Evolutionary conservation across 495 filamentous ascomycete species (phyloP).

Genomic region (Bathelium albidoporum): DNA sequence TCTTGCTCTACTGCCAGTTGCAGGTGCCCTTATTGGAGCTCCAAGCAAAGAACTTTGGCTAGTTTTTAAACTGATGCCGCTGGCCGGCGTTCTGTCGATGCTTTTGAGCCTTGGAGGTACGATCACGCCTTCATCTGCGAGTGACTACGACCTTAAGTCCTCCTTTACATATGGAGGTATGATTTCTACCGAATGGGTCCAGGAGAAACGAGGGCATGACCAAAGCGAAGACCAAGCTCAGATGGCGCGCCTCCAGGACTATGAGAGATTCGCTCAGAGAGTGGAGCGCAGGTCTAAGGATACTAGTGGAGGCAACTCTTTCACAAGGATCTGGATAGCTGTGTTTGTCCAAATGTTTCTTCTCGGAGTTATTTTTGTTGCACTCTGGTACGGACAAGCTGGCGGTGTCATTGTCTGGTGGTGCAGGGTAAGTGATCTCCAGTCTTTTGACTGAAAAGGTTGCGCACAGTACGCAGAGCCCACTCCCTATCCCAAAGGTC

Average conservation of each 20-base stretch:
- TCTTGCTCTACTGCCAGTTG: slow-evolving; percentile 18
- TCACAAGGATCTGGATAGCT: slow-evolving; percentile 8
- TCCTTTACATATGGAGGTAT: slow-evolving; percentile 12
- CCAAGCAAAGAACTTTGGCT: slow-evolving; percentile 20
- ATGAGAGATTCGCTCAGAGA: slow-evolving; percentile 5
- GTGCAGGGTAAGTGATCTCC: slow-evolving; percentile 21
- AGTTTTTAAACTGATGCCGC: slow-evolving; percentile 17
- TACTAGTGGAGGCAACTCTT: slow-evolving; percentile 8
- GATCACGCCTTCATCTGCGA: slow-evolving; percentile 13
- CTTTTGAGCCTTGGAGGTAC: slow-evolving; percentile 15
- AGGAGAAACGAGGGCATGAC: not conserved
- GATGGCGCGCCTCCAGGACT: not conserved
- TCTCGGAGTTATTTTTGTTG: slow-evolving; percentile 10
- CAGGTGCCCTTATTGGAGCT: slow-evolving; percentile 18
- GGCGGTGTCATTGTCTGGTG: slow-evolving; percentile 18
- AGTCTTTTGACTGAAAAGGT: no score
- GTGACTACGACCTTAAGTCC: slow-evolving; percentile 9
- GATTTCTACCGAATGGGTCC: slow-evolving; percentile 6
- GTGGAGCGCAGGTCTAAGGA: slow-evolving; percentile 8
- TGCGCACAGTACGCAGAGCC: no score
- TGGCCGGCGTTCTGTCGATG: slow-evolving; percentile 17
- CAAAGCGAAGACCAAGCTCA: not conserved
- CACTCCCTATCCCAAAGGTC: no score
- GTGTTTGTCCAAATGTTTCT: slow-evolving; percentile 3
- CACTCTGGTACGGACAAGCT: slow-evolving; percentile 12